Conservation (phyloP, 2,329 filamentous ascomycete genomes). For the Verticillium isaacii region DNA sequence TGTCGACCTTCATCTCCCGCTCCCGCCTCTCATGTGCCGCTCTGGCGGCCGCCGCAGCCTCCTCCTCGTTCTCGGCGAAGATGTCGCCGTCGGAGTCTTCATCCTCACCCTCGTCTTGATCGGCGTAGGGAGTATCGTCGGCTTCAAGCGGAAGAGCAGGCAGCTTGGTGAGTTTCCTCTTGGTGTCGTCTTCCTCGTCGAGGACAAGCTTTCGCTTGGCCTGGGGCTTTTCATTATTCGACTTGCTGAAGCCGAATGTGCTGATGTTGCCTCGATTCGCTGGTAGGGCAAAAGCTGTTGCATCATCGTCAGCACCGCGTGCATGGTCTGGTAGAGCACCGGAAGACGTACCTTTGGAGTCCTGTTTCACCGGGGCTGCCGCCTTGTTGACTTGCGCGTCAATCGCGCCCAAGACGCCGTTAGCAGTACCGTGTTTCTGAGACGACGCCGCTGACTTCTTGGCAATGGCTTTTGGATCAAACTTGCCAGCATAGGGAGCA, state of each 20-base stretch:
- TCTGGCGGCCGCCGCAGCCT: constrained; percentile 77
- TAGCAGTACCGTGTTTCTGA: constrained; percentile 48
- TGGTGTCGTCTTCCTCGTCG: constrained; percentile 81
- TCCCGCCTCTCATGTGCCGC: constrained; percentile 82
- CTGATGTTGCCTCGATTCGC: constrained; percentile 71
- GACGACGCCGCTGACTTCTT: constrained; percentile 65
- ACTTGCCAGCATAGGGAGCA: constrained; percentile 68
- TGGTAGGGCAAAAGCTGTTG: constrained; percentile 48
- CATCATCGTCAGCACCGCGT: constrained; percentile 16
- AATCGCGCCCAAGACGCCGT: constrained; percentile 42
- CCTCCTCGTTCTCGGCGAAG: constrained; percentile 80
- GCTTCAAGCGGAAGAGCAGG: constrained; percentile 68
- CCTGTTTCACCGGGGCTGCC: constrained; percentile 24
- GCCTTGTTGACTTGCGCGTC: constrained; percentile 31
- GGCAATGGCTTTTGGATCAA: constrained; percentile 79
- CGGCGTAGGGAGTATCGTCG: constrained; percentile 55
- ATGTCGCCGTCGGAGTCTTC: constrained; percentile 71
- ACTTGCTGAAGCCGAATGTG: constrained; percentile 77
- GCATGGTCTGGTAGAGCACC: background rate
- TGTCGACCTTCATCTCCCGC: constrained; percentile 53
- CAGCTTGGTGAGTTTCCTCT: constrained; percentile 86
- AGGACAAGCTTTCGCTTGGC: constrained; percentile 75
- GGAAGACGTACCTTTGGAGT: constrained; percentile 27
- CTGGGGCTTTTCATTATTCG: constrained; percentile 62
- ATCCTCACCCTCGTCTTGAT: constrained; percentile 61